Percentiles rank a stretch among this genome's conserved stretches.
These are phyloP conservation scores for Margaritispora aquatica DNA, from an alignment of 495 filamentous ascomycete genomes.

Conservation along the genomic window DNA sequence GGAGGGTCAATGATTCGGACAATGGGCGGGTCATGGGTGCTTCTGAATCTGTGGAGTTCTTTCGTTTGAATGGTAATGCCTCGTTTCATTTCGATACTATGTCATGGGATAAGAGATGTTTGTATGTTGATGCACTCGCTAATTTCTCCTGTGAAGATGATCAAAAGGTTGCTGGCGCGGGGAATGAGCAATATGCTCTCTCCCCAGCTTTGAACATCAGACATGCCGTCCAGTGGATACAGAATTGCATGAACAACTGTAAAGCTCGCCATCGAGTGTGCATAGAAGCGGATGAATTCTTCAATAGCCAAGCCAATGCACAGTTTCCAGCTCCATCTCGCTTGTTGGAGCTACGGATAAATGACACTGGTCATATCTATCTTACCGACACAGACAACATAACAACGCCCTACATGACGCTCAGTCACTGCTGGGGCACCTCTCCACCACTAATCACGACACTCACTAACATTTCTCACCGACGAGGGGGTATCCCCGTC, in stretches of 20 bases:
- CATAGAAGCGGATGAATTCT: background rate
- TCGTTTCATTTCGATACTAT: no score
- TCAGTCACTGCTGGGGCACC: background rate
- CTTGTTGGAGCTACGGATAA: background rate
- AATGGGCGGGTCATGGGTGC: no score
- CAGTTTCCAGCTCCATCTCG: background rate
- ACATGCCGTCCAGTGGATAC: background rate
- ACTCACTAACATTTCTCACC: background rate
- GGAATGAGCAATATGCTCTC: no score
- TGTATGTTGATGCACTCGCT: no score
- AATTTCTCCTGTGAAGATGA: no score
- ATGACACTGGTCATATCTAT: background rate
- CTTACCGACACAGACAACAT: background rate
- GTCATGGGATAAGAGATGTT: no score
- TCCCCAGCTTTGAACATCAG: no score
- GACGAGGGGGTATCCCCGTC: background rate
- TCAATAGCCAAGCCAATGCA: background rate
- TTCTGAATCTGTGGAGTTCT: no score
- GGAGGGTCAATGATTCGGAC: no score
- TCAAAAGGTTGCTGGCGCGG: no score
- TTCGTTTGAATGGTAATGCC: no score
- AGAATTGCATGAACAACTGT: background rate
- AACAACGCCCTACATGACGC: background rate
- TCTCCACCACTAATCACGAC: background rate
- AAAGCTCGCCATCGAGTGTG: background rate